Conservation (phyloP, 2,329 filamentous ascomycete genomes). For the Triangularia verruculosa region DNA sequence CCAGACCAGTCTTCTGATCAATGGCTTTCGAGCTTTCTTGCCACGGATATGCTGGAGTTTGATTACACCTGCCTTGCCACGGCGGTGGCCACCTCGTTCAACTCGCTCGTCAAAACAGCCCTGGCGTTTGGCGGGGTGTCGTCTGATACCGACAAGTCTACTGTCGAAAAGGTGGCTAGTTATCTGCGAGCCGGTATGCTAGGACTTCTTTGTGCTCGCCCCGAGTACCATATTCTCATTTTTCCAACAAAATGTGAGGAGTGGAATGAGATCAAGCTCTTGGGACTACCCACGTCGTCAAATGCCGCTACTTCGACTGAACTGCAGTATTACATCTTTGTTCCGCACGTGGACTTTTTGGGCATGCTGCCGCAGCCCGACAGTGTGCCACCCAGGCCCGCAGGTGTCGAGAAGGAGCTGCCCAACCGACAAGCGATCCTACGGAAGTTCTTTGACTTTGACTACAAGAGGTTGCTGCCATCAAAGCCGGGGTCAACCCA, state of each 20-base stretch:
- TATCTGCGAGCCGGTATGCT: constrained; percentile 37
- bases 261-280: constrained; percentile 30
- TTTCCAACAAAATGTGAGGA: constrained; percentile 38
- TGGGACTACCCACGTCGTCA: constrained; percentile 15
- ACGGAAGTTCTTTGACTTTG: constrained; percentile 29
- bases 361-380: constrained; percentile 17
- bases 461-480: constrained; percentile 33
- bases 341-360: constrained; percentile 27
- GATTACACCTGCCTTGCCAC: constrained; percentile 31
- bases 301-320: constrained; percentile 6
- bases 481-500: constrained; percentile 26
- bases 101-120: constrained; percentile 12
- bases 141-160: constrained; percentile 9
- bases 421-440: constrained; percentile 25
- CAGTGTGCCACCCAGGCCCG: not conserved
- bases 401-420: not conserved
- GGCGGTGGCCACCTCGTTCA: constrained; percentile 19
- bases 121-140: constrained; percentile 30
- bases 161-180: constrained; percentile 32
- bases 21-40: constrained; percentile 29
- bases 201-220: constrained; percentile 35
- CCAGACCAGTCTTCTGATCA: constrained; percentile 21
- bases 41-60: constrained; percentile 30
- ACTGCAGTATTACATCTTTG: constrained; percentile 38
- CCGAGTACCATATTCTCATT: constrained; percentile 39